A percentile compares a stretch with the other conserved stretches of the same genome.
phyloP scores from a whole-genome alignment of 495 filamentous ascomycete genomes.

The Trichoderma gamsii region DNA sequence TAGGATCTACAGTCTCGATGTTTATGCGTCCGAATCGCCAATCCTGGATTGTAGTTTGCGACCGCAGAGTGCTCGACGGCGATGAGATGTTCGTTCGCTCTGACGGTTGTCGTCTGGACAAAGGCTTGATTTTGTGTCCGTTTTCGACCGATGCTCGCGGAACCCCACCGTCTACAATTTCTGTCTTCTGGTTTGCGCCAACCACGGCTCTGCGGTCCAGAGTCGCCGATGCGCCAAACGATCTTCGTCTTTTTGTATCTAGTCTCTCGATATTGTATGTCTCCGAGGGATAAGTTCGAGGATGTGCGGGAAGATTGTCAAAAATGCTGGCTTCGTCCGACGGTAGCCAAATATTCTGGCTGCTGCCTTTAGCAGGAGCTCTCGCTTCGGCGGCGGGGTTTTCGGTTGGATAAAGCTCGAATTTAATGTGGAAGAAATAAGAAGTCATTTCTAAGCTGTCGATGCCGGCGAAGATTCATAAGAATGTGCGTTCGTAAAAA shows the following conservation, averaged over 20 bases:
- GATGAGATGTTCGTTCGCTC: slow-evolving; percentile 27
- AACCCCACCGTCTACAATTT: slow-evolving; percentile 42
- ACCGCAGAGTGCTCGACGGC: slow-evolving; percentile 32
- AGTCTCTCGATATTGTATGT: neutral
- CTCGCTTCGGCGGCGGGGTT: slow-evolving; percentile 25
- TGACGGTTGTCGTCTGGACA: slow-evolving; percentile 30
- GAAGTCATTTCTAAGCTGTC: slow-evolving; percentile 50
- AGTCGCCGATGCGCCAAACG: neutral
- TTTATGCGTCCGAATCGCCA: slow-evolving; percentile 43
- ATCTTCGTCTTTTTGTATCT: neutral
- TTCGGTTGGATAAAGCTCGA: slow-evolving; percentile 68
- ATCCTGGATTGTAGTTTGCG: slow-evolving; percentile 35
- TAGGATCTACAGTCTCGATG: slow-evolving; percentile 40
- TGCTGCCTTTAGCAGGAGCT: slow-evolving; percentile 11
- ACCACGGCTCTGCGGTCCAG: neutral
- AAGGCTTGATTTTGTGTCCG: slow-evolving; percentile 26
- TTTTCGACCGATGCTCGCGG: slow-evolving; percentile 28
- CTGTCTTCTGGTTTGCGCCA: slow-evolving; percentile 7
- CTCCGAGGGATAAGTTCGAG: slow-evolving; percentile 20
- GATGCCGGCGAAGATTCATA: neutral
- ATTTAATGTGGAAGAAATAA: slow-evolving; percentile 85
- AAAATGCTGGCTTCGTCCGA: slow-evolving; percentile 34
- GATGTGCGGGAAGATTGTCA: slow-evolving; percentile 40
- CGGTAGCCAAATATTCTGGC: slow-evolving; percentile 35
- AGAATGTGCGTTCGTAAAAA: neutral